Evolutionary conservation across 495 filamentous ascomycete species (phyloP).

Genomic region (Parathielavia hyrcaniae): DNA sequence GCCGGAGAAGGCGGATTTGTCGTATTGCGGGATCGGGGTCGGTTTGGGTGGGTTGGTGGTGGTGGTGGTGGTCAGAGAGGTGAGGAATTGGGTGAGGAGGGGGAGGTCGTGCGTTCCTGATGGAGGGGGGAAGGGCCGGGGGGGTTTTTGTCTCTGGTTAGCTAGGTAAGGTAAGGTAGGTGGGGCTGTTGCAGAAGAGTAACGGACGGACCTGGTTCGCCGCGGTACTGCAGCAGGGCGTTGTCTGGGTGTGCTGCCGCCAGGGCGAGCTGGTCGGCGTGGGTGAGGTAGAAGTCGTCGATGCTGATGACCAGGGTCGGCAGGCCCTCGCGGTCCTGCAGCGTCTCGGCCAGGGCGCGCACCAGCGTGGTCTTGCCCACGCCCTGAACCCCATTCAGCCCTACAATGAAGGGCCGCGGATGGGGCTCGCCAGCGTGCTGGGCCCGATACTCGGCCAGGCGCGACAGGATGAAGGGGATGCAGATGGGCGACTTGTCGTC

Average conservation of each 20-base stretch:
- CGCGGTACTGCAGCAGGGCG: constrained; percentile 70
- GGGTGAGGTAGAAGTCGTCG: constrained; percentile 84
- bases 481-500: constrained; percentile 86
- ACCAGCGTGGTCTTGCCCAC: constrained; percentile 90
- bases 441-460: constrained; percentile 48
- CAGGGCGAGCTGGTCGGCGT: constrained; percentile 63
- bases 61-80: constrained; percentile 47
- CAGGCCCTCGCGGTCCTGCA: constrained; percentile 60
- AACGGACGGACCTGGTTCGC: constrained; percentile 55
- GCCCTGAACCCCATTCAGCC: constrained; percentile 69
- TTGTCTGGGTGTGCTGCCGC: constrained; percentile 62
- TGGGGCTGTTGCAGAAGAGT: neutral
- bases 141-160: too few relatives aligned
- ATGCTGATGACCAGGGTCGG: constrained; percentile 74
- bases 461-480: constrained; percentile 75
- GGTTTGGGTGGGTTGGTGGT: constrained; percentile 44
- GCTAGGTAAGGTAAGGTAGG: neutral
- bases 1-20: constrained; percentile 73
- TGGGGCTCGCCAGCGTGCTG: constrained; percentile 25
- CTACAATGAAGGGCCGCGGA: constrained; percentile 50
- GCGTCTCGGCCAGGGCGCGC: constrained; percentile 57
- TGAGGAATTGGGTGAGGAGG: constrained; percentile 58
- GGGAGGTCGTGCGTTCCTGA: constrained; percentile 73
- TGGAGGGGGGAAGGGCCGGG: neutral
- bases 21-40: constrained; percentile 68